Base-by-base conservation (phyloP, 352 stramenopile species). In the Pythium oligandrum region DNA sequence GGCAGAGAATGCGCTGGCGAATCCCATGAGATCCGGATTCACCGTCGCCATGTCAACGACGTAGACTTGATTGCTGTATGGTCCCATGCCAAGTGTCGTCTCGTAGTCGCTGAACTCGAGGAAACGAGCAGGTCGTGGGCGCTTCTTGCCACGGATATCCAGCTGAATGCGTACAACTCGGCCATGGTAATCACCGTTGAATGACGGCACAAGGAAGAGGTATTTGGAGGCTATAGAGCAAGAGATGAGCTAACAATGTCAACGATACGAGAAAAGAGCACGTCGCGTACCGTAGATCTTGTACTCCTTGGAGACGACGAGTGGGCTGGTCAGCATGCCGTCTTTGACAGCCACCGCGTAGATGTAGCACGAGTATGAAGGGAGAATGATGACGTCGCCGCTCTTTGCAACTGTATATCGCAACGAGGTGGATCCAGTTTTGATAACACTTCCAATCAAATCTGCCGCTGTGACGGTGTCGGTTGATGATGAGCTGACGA, bases 91-190 rank as follows among this genome's bases (percentile, higher is more conserved):
- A 6, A 86, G 64, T 0, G 47, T 55, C 1, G 79, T 80, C 7
- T 88, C 73, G 51, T 90, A 88, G 57, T 90, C 76, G 39, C 79
- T 93, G 56, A 93, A 88, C 44, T 93, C 82, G 40, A 79, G 76
- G 36, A 88, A 90, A 11, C 75, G 74, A 38, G 82, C 79, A 6
- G 79, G 79, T 1, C 82, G 75, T 36, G 82, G 79, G 0, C 79
- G 74, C 44, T 93, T 93, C 46, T 87, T 88, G 32, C 79, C 79
- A 33, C 81, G 78, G 30, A 88, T 70, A 39, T 90, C 82, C 1
- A 93, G 59, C 53, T 90, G 69, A 12, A 93, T 71, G 4, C 76
- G 75, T 5, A 67, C 67, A 9, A 93, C 75, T 32, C 59, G 51
- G 30, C 82, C 82, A 53, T 93, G 82, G 54, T 80, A 93, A 3